phyloP scores from a whole-genome alignment of 352 stramenopile genomes.

The Phytopythium oedochilum region DNA sequence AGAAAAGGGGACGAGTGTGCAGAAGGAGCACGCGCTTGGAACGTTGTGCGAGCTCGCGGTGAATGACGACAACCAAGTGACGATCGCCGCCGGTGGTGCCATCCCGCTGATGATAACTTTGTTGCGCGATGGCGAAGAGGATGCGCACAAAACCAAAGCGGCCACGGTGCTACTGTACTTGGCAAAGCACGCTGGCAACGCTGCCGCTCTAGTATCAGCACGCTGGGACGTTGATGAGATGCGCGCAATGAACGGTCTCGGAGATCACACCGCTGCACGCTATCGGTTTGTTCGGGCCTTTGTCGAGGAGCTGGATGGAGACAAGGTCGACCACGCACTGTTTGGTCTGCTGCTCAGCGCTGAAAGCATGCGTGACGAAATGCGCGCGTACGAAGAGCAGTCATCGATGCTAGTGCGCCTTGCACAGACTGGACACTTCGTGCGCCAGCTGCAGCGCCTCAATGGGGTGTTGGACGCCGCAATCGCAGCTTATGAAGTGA shows the following conservation, averaged over 20 bases:
- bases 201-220: neutral
- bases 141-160: neutral
- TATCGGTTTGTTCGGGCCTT: neutral
- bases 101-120: neutral
- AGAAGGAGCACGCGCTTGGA: neutral
- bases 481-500: neutral
- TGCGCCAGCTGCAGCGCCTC: neutral
- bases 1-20: no score
- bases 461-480: neutral
- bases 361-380: neutral
- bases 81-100: neutral
- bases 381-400: neutral
- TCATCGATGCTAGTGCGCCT: neutral
- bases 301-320: neutral
- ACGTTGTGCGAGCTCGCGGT: neutral
- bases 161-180: neutral
- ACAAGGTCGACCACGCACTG: neutral
- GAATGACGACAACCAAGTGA: neutral
- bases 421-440: slow-evolving; percentile 1
- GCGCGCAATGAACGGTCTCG: neutral
- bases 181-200: neutral
- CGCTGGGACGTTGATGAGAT: neutral
- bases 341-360: no score
- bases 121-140: neutral
- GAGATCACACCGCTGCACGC: neutral